Evolutionary conservation across 2,329 filamentous ascomycete species (phyloP), one percentile per base, ranked within the genome.

Genomic region (Microdochium nivale): DNA sequence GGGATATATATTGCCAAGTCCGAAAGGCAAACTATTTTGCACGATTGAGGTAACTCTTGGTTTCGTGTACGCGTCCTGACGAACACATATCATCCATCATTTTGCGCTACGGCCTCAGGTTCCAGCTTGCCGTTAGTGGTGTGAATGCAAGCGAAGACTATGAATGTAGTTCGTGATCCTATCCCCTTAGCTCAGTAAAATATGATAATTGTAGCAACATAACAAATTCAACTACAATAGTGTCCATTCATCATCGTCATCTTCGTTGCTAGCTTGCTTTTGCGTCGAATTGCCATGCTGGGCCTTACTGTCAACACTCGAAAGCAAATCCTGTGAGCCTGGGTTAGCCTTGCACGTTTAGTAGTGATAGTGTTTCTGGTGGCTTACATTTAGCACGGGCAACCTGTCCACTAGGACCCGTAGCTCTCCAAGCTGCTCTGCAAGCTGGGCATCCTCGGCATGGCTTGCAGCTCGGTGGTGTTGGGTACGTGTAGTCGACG

Each of bases 321-420:
- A 21, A 10, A 19, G 40, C 10, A 44, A 13, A 24, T 44, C 40
- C 40, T 44, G 40, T 19, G 40, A 21, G 21, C 3, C 21, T 19
- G 19, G 16, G 13, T 44, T 23, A 44, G 40, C 16, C 21, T 23
- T 11, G 3, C 19, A 3, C 5, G 7, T 10, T 3, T 23, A 5
- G 19, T 7, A 16, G 21, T 21, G 7, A 19, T 5, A 5, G 19
- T 19, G 3, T 11, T 4, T 19, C 3, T 44, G 23, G 46, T 9
- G 11, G 23, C 49, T 48, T 30, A 54, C 54, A 33, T 54, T 46
- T 10, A 54, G 37, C 11, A 54, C 27, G 25, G 51, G 47, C 40
- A 58, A 49, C 37, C 52, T 51, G 43, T 55, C 55, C n/a, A 58
- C 49, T 10, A 58, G 23, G 25, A 54, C 43, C 19, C 54, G 55